phyloP scores from a whole-genome alignment of 805 yeast genomes.

The Candida koratica region DNA sequence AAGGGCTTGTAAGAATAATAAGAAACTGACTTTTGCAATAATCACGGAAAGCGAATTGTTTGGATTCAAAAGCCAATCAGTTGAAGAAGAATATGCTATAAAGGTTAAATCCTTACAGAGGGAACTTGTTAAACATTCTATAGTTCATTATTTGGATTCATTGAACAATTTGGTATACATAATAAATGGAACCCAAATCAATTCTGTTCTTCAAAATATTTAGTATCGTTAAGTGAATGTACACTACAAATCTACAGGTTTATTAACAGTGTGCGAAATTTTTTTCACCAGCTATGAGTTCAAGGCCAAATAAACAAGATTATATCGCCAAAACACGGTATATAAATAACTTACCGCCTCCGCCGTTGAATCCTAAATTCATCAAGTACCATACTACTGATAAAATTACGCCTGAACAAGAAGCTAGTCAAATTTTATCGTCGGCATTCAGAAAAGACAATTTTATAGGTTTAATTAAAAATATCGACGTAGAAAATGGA shows the following conservation, averaged over 20 bases:
- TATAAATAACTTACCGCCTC: constrained; percentile 86
- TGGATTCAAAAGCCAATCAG: constrained; percentile 1
- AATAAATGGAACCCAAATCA: constrained; percentile 13
- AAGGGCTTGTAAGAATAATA: constrained; percentile 6
- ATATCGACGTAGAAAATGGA: constrained; percentile 62
- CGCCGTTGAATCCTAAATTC: constrained; percentile 85
- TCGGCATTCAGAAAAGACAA: constrained; percentile 73
- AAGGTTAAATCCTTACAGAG: constrained; percentile 10
- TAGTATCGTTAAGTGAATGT: no score
- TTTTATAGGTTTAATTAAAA: constrained; percentile 55
- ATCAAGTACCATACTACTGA: constrained; percentile 49
- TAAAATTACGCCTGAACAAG: constrained; percentile 31
- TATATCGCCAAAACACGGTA: constrained; percentile 80
- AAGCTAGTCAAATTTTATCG: constrained; percentile 52
- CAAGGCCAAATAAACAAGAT: constrained; percentile 56
- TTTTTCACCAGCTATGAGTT: constrained; percentile 1
- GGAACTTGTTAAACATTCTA: constrained; percentile 8
- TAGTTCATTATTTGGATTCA: constrained; percentile 10
- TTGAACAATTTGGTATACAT: constrained; percentile 13
- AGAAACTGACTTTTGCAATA: constrained; percentile 8
- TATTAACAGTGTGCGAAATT: constrained; percentile 3
- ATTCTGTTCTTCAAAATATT: neutral
- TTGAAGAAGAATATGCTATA: constrained; percentile 11
- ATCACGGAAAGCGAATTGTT: constrained; percentile 11
- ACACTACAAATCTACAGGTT: no score